Evolutionary conservation across 2,329 filamentous ascomycete genomes (phyloP).

Genomic region (Epichloe sp.): DNA sequence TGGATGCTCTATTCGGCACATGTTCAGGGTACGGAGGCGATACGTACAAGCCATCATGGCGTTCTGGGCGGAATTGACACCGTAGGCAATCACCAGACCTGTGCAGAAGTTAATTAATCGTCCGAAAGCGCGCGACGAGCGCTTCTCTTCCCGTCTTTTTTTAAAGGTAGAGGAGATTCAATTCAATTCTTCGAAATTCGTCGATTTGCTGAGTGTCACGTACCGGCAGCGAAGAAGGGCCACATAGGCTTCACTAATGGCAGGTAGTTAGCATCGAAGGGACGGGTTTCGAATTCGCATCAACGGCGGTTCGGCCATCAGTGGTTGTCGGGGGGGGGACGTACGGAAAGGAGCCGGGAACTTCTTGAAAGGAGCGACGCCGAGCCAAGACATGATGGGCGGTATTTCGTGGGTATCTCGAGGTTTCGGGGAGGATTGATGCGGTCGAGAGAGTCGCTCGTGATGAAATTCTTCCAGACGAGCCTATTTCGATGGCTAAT

Average conservation of each 20-base stretch:
- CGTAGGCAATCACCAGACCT: slow-evolving; percentile 83
- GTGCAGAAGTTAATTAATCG: slow-evolving; percentile 3
- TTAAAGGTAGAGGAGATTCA: neutral
- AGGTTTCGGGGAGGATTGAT: slow-evolving; percentile 18
- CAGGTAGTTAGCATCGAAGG: slow-evolving; percentile 9
- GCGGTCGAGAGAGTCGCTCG: neutral
- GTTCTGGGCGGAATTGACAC: slow-evolving; percentile 73
- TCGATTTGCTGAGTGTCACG: slow-evolving; percentile 22
- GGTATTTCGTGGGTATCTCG: slow-evolving; percentile 24
- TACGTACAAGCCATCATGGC: slow-evolving; percentile 61
- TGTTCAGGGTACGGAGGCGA: neutral
- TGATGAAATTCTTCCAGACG: slow-evolving; percentile 20
- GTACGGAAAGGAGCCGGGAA: slow-evolving; percentile 66
- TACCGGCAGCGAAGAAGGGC: slow-evolving; percentile 94
- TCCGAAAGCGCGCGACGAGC: neutral
- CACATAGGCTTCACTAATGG: slow-evolving; percentile 71
- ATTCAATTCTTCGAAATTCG: neutral
- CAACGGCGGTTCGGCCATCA: slow-evolving; percentile 3
- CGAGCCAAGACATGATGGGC: slow-evolving; percentile 62
- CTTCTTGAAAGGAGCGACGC: slow-evolving; percentile 56
- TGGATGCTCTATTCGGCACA: neutral
- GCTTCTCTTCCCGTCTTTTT: no score
- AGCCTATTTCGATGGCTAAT: slow-evolving; percentile 25
- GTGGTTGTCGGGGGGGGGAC: slow-evolving; percentile 26
- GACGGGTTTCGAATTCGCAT: slow-evolving; percentile 11